Base-by-base conservation (phyloP, 768 basidiomycete genomes). In the Kwoniella bestiolae region DNA sequence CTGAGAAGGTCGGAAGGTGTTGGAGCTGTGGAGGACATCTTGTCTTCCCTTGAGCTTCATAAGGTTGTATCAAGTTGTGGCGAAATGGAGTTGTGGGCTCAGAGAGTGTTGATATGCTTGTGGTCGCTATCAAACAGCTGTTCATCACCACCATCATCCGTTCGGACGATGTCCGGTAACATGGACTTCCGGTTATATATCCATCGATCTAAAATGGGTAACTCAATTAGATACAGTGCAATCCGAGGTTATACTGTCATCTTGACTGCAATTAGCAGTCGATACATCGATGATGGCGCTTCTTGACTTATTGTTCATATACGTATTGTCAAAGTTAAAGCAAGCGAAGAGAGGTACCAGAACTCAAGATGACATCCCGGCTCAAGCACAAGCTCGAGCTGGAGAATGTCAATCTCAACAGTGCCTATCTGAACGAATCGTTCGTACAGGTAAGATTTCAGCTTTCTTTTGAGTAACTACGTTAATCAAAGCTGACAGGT, bases 311-410 rank as follows among this genome's bases (percentile, higher is more conserved):
- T n/a, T n/a, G n/a, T n/a, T n/a, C n/a, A n/a, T n/a, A n/a, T n/a
- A n/a, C n/a, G n/a, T n/a, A n/a, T n/a, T n/a, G n/a, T n/a, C n/a
- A n/a, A n/a, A n/a, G n/a, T n/a, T n/a, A n/a, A n/a, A n/a, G n/a
- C n/a, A n/a, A n/a, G n/a, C n/a, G n/a, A n/a, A n/a, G n/a, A n/a
- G n/a, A n/a, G 26, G 29, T 21, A 23, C 49, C n/a, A 53, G 47
- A 21, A 21, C 12, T 4, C 66, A 75, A 23, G 16, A 81, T 81
- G 80, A 80, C 81, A 12, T 81, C 82, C 56, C 85, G 87, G 52
- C 85, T 95, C 62, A 94, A 94, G 81, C 88, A 89, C 59, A 94
- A 91, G 82, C 86, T 94, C 46, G 90, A 89, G 46, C 83, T 92
- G 46, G 89, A 93, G 67, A 66, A 76, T 52, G 69, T 77, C 63